Base-by-base conservation (phyloP, 2,329 filamentous ascomycete genomes). In the Phyllosticta capitalensis region DNA sequence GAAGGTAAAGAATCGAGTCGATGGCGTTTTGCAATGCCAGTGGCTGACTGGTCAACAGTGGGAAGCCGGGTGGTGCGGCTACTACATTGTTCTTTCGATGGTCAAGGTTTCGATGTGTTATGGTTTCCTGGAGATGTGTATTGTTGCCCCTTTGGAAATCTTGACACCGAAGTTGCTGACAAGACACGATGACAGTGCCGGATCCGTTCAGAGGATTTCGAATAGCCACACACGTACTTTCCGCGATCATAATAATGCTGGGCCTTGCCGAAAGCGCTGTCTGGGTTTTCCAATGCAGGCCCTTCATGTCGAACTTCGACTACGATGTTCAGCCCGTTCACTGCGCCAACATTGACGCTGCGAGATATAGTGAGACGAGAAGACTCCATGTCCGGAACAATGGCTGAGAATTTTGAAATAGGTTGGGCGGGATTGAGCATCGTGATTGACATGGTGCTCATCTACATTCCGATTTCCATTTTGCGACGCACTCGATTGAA, bases 71-170 rank as follows among this genome's bases (percentile, higher is more conserved):
- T 60, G 58, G 58, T 20, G 52, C 38, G 50, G 49, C 9, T 53
- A 60, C 22, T 60, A 60, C 33, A 53, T 60, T n/a, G 58, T 56
- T 7, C 49, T 60, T 6, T 60, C 54, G 9, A 56, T 60, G 17
- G 52, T 60, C 48, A 60, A 60, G 22, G 54, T 60, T 28, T 60
- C 58, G 20, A 50, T 60, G 54, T 60, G 58, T 24, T 60, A 60
- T 49, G 56, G 58, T 30, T 28, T 56, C 22, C 54, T 60, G n/a
- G 58, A 60, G 12, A 60, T 60, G 10, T 19, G 58, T 60, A 33
- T 26, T 26, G 21, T 1, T 14, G 17, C n/a, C 14, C n/a, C 24
- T n/a, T 30, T 21, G 14, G 10, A 5, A 14, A 5, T 55, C 3
- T 24, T 19, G 22, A 9, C 24, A 24, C n/a, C n/a, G n/a, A 22